phyloP scores from a whole-genome alignment of 495 filamentous ascomycete genomes.

The Xylaria grammica region DNA sequence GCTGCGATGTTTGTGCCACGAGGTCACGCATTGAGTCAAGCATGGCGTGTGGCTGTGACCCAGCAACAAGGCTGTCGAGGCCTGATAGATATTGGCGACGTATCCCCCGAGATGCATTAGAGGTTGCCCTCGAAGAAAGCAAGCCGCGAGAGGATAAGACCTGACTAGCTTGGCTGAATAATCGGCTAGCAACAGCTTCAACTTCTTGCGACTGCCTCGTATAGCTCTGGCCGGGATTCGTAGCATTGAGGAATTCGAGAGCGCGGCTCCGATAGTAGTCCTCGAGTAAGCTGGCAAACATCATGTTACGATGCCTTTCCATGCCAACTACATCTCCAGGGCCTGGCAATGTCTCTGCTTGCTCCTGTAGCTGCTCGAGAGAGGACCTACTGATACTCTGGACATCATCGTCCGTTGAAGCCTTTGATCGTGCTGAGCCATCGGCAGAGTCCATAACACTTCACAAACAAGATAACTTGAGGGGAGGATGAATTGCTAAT shows the following conservation, averaged over 20 bases:
- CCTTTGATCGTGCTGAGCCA: slow-evolving; percentile 14
- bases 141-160: slow-evolving; percentile 33
- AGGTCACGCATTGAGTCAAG: slow-evolving; percentile 30
- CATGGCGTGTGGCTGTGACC: slow-evolving; percentile 22
- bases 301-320: slow-evolving; percentile 40
- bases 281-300: slow-evolving; percentile 39
- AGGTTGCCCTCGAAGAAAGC: slow-evolving; percentile 25
- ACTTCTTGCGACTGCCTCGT: slow-evolving; percentile 36
- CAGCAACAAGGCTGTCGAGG: slow-evolving; percentile 31
- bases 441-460: slow-evolving; percentile 22
- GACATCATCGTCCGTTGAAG: slow-evolving; percentile 20
- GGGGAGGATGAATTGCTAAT: not conserved
- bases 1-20: slow-evolving; percentile 27
- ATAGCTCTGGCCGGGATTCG: slow-evolving; percentile 31
- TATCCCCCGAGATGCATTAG: slow-evolving; percentile 20
- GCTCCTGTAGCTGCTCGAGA: not conserved
- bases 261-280: slow-evolving; percentile 37
- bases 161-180: slow-evolving; percentile 30
- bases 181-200: slow-evolving; percentile 28
- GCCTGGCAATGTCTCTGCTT: slow-evolving; percentile 4
- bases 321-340: slow-evolving; percentile 18
- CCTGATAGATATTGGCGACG: slow-evolving; percentile 34
- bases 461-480: not conserved
- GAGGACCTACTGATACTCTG: slow-evolving; percentile 22
- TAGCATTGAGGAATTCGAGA: slow-evolving; percentile 33